These are phyloP conservation scores for Daedalea quercina DNA, from an alignment of 768 basidiomycete species.

Conservation along the genomic window DNA sequence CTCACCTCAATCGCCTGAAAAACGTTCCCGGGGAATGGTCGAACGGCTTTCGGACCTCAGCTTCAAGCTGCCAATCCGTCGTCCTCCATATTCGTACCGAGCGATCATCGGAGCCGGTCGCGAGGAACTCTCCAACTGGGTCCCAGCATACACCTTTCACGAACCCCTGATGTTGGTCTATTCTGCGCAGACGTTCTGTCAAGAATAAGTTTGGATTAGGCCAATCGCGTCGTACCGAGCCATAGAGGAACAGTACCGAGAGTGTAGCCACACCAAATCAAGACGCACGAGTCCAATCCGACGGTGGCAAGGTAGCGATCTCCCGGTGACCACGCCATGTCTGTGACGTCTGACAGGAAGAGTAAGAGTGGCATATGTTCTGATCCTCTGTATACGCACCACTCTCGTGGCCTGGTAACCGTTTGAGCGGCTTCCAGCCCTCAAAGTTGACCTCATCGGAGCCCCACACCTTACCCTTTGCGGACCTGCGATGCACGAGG, in stretches of 20 bases:
- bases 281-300: constrained; percentile 83
- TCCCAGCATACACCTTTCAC: constrained; percentile 99
- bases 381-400: constrained; percentile 42
- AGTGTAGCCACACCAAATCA: constrained; percentile 92
- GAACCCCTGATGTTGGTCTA: constrained; percentile 90
- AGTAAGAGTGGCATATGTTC: not conserved
- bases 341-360: constrained; percentile 72
- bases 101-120: constrained; percentile 96
- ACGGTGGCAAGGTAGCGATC: constrained; percentile 92
- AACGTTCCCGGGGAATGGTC: constrained; percentile 93
- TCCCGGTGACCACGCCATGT: constrained; percentile 91
- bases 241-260: constrained; percentile 49
- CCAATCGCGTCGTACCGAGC: no score
- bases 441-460: constrained; percentile 95
- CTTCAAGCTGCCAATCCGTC: constrained; percentile 82
- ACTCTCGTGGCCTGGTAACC: constrained; percentile 90
- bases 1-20: constrained; percentile 82
- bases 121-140: constrained; percentile 94
- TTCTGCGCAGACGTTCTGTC: constrained; percentile 73
- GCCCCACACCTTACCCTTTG: constrained; percentile 87
- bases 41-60: constrained; percentile 85
- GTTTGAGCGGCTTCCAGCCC: constrained; percentile 91
- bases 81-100: constrained; percentile 97
- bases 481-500: constrained; percentile 39
- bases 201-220: not conserved